Base-by-base conservation (phyloP, 2,329 filamentous ascomycete genomes). In the Fusarium sacchari region DNA sequence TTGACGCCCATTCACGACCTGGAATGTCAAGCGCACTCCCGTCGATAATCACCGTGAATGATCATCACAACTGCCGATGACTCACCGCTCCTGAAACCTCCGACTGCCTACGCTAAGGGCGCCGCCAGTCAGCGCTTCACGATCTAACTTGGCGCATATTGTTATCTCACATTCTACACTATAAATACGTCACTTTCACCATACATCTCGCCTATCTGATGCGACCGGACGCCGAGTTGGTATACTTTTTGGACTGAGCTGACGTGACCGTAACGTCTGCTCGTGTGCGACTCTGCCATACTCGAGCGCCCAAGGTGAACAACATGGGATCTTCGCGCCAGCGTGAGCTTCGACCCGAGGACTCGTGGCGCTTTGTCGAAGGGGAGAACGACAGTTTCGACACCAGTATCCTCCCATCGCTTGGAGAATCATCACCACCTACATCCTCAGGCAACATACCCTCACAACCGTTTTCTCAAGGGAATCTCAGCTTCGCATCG, bases 311-410 rank as follows among this genome's bases (percentile, higher is more conserved):
- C 28, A 50, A 40, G 71, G 43, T 39, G 46, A 52, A 66, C 37
- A 66, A 20, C 50, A 79, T 79, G 77, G 68, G 64, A 56, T 71
- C 75, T 58, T 67, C 74, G 66, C 69, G 71, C 64, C 67, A 69
- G 26, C 74, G 74, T 70, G 70, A 76, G 60, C 62, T 77, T 64
- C 63, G 77, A 40, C 83, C 88, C 46, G 87, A 88, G 71, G 85
- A 86, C 72, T 90, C 88, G 26, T 90, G 88, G 88, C 88, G 88
- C 74, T 84, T 90, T 81, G 88, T 90, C 18, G 88, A 90, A 65
- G 88, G 86, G 76, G 88, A 90, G 63, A 86, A 90, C 78, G 88
- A 90, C 76, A 89, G 87, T 76, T 90, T 90, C 77, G 88, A 89
- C 73, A 89, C 88, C 11, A 85, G 86, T 15, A 82, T 89, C 60